Evolutionary conservation across 495 filamentous ascomycete genomes (phyloP), one percentile per base, ranked within the genome.

Genomic region (Gamarada debralockiae): DNA sequence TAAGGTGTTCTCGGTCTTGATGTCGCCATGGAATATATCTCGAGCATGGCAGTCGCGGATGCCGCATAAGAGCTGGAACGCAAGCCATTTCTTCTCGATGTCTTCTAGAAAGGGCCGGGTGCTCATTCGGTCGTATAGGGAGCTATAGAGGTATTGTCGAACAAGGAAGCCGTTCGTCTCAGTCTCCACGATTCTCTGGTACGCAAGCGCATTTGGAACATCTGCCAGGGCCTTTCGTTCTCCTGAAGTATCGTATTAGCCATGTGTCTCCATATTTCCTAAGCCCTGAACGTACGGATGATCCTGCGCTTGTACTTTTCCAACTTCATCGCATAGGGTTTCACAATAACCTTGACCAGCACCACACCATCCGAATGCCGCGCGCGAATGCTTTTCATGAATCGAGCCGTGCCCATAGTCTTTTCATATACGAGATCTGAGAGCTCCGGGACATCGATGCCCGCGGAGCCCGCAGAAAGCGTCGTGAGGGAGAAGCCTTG

Each of bases 61-160:
- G 7, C 88, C 93, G 67, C 90, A 96, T 9, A 99, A 78, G 9
- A 99, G 80, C 70, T 99, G 95, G 61, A 96, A 99, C 1, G 95
- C 87, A 38, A 99, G 80, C 93, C 95, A 99, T 70, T 91, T 96
- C 77, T 97, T 99, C 67, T 99, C 95, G 62, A 97, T 91, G 57
- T 93, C 86, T 68, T 97, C 95, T 13, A 97, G 76, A 64, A 97
- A 97, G 5, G 95, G 95, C n/a, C 95, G 83, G 9, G 92, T 97
- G 64, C 92, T 91, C 59, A 97, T 85, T 24, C 93, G 86, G 72
- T 99, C 95, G 73, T 99, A 99, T 14, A 99, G 79, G 27, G 91
- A 96, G 77, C 88, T 96, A 69, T 97, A 90, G 56, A 96, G 81
- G 68, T 87, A 97, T 66, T 97, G 95, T 44, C 95, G 85, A n/a